phyloP scores from a whole-genome alignment of 179 eudicot genomes.

The Beta corolliflora region DNA sequence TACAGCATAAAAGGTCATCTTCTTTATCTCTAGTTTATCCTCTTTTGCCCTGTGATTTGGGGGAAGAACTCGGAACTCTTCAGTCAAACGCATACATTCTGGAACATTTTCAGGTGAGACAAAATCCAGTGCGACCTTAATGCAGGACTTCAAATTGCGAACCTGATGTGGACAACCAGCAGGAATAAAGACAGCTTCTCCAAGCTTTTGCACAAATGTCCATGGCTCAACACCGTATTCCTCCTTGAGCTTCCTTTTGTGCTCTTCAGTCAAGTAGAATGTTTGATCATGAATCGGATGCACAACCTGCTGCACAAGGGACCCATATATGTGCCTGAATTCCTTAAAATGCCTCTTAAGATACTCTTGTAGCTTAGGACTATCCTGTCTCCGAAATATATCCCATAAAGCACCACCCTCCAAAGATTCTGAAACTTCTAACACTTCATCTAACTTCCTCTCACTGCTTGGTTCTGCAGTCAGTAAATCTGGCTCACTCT shows the following conservation, averaged over 20 bases:
- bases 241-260: conserved; percentile 52
- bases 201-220: conserved; percentile 52
- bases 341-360: conserved; percentile 52
- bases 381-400: conserved; percentile 72
- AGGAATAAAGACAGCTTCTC: conserved; percentile 54
- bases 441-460: conserved; percentile 19
- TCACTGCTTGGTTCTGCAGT: conserved; percentile 18
- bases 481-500: conserved; percentile 20
- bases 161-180: conserved; percentile 61
- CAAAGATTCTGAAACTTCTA: conserved; percentile 31
- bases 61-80: conserved; percentile 47
- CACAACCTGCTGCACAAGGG: conserved; percentile 52
- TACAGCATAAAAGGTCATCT: conserved; percentile 49
- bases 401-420: conserved; percentile 79
- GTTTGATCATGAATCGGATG: conserved; percentile 65
- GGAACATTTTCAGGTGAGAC: conserved; percentile 57
- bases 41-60: conserved; percentile 54
- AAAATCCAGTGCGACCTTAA: conserved; percentile 54
- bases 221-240: conserved; percentile 56
- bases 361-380: conserved; percentile 63
- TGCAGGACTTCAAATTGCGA: conserved; percentile 53
- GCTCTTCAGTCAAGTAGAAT: conserved; percentile 52
- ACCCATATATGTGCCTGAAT: conserved; percentile 63
- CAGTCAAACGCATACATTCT: conserved; percentile 51
- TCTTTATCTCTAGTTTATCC: conserved; percentile 52